Evolutionary conservation across 345 rosid genomes (phyloP).

Genomic region (Gossypium longicalyx): DNA sequence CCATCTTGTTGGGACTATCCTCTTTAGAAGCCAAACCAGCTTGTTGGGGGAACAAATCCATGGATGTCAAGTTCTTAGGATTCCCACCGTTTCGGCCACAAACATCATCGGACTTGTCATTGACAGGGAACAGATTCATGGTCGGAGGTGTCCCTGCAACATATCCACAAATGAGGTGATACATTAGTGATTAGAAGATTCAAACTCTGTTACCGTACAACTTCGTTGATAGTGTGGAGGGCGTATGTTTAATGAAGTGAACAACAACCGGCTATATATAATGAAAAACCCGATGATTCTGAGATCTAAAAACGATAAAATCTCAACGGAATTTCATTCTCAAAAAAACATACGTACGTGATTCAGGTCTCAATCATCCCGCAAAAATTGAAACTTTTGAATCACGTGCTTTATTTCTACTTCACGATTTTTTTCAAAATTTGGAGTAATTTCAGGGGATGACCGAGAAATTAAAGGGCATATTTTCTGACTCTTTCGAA

Average conservation of each 20-base stretch:
- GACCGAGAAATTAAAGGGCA: constrained; percentile 9
- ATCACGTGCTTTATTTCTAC: constrained; percentile 9
- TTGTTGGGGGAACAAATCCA: constrained; percentile 59
- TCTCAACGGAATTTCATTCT: background rate
- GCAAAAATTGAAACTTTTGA: background rate
- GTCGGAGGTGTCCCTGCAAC: constrained; percentile 36
- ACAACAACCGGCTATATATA: constrained; percentile 9
- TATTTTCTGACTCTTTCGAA: constrained; percentile 17
- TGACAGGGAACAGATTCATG: constrained; percentile 58
- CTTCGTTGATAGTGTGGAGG: too few relatives aligned
- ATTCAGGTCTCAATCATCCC: background rate
- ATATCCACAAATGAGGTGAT: constrained; percentile 15
- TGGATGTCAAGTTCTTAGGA: constrained; percentile 32
- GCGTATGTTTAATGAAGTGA: too few relatives aligned
- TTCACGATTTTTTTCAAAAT: background rate
- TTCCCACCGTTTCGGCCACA: constrained; percentile 8
- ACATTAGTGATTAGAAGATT: constrained; percentile 17
- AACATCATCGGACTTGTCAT: constrained; percentile 18
- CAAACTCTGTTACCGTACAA: background rate
- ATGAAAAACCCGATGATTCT: background rate
- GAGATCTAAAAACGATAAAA: background rate
- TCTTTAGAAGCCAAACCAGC: constrained; percentile 41
- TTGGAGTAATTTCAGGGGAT: constrained; percentile 5
- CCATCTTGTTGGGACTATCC: constrained; percentile 26
- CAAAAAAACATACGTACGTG: background rate